Conservation (phyloP, 768 basidiomycete species). For the Leccinum broughii region DNA sequence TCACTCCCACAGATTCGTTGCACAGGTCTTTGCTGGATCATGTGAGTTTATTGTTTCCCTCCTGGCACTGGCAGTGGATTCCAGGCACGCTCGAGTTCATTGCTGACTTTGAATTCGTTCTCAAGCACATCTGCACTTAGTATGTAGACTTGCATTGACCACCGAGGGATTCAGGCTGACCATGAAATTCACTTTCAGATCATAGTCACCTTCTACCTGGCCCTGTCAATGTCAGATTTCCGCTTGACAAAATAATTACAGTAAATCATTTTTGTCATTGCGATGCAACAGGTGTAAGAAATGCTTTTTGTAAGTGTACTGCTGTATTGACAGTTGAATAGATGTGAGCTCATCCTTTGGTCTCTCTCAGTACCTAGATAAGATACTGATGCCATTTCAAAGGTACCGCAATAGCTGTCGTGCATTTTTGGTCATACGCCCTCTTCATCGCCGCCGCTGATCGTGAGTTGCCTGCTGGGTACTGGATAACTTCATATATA, state of each 20-base stretch:
- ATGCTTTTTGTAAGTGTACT: not conserved
- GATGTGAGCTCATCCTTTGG: constrained; percentile 10
- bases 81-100: not conserved
- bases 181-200: not conserved
- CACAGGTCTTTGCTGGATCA: constrained; percentile 8
- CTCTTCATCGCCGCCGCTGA: constrained; percentile 18
- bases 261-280: not conserved
- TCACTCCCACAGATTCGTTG: constrained; percentile 14
- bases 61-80: too few relatives aligned
- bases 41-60: constrained; percentile 1
- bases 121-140: constrained; percentile 5
- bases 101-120: not conserved
- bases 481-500: not conserved
- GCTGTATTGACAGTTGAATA: not conserved
- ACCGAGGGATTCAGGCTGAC: not conserved
- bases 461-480: constrained; percentile 6
- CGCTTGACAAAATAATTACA: not conserved
- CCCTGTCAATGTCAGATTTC: constrained; percentile 5
- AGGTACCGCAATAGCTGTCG: constrained; percentile 6
- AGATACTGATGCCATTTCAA: not conserved
- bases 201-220: constrained; percentile 10
- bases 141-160: not conserved
- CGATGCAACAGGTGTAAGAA: constrained; percentile 6
- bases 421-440: constrained; percentile 10
- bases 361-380: not conserved